Percentiles rank a stretch among this genome's conserved stretches.
Evolutionary conservation across 768 basidiomycete genomes (phyloP).

Genomic region (Serpula lacrymans): DNA sequence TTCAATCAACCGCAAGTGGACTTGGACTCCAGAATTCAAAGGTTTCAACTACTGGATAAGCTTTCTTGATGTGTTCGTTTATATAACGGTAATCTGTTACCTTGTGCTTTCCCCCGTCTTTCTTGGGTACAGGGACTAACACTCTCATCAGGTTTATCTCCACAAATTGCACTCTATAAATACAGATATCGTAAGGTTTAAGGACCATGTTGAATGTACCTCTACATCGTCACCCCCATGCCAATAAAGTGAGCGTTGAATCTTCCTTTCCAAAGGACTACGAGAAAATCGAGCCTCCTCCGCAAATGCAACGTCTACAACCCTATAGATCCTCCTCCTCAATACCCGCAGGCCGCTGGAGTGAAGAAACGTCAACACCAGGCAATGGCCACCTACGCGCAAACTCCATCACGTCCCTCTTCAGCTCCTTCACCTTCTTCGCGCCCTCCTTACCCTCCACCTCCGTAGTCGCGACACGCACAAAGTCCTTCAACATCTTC

Average conservation of each 20-base stretch:
- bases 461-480: slow-evolving; percentile 69
- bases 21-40: too few species aligned
- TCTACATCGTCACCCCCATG: slow-evolving; percentile 23
- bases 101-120: too few species aligned
- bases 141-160: slow-evolving; percentile 3
- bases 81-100: too few species aligned
- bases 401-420: slow-evolving; percentile 77
- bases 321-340: slow-evolving; percentile 45
- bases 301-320: background rate
- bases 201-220: slow-evolving; percentile 29
- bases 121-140: too few species aligned
- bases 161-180: slow-evolving; percentile 11
- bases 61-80: too few species aligned
- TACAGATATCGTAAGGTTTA: slow-evolving; percentile 24
- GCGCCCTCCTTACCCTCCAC: slow-evolving; percentile 71
- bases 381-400: slow-evolving; percentile 91
- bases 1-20: too few species aligned
- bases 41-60: too few species aligned
- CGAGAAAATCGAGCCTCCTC: background rate
- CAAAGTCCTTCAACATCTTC: slow-evolving; percentile 95
- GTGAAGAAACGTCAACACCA: slow-evolving; percentile 58
- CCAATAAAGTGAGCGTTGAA: slow-evolving; percentile 48
- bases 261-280: slow-evolving; percentile 29
- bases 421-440: slow-evolving; percentile 67
- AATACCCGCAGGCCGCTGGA: slow-evolving; percentile 60